Percentiles rank a stretch among this genome's conserved stretches.
These are phyloP conservation scores for Zoysia pacifica DNA, from an alignment of 176 grass and related monocot genomes.

Conservation along the genomic window DNA sequence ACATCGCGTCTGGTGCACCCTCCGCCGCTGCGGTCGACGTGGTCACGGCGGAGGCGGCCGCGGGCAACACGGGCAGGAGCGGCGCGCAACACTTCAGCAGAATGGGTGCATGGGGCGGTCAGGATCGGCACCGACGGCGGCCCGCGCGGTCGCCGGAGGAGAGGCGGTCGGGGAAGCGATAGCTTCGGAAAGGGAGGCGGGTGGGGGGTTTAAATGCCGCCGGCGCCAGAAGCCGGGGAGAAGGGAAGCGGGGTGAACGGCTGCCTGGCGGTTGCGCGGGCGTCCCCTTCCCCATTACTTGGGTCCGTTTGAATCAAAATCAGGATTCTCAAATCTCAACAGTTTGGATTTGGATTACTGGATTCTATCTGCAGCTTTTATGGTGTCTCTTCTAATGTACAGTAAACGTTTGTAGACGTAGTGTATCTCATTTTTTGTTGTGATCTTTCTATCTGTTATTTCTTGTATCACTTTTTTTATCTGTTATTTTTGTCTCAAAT, in stretches of 20 bases:
- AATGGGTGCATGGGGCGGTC: constrained; percentile 74
- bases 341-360: too few species aligned
- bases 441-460: too few species aligned
- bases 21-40: constrained; percentile 20
- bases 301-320: neutral
- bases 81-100: constrained; percentile 61
- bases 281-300: neutral
- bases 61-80: constrained; percentile 74
- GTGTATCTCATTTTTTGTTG: too few species aligned
- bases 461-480: too few species aligned
- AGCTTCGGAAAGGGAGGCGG: neutral
- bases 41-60: constrained; percentile 46
- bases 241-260: neutral
- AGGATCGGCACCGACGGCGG: constrained; percentile 27
- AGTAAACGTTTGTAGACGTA: too few species aligned
- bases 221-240: neutral
- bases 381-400: too few species aligned
- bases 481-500: too few species aligned
- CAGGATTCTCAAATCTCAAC: too few species aligned
- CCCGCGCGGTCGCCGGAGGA: constrained; percentile 46
- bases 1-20: neutral
- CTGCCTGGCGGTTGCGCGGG: constrained; percentile 14
- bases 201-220: constrained; percentile 52
- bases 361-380: too few species aligned
- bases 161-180: constrained; percentile 20